phyloP scores from a whole-genome alignment of 176 grass and related monocot genomes.

The Rhynchospora pubera region DNA sequence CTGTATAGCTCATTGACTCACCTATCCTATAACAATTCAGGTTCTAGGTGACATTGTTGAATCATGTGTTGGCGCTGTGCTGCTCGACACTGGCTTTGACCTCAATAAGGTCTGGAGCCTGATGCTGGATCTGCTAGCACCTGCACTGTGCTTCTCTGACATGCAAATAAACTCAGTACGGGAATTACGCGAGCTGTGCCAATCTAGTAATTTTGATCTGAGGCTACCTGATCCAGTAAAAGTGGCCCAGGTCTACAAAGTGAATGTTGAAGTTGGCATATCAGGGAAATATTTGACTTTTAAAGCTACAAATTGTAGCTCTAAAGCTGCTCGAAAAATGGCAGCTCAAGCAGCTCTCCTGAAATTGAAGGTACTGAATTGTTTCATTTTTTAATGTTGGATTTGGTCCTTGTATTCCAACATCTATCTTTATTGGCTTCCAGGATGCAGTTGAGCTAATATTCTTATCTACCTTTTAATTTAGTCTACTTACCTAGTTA shows the following conservation, averaged over 20 bases:
- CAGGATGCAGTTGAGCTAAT: neutral
- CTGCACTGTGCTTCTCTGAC: conserved; percentile 49
- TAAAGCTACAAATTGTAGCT: conserved; percentile 51
- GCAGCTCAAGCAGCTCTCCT: conserved; percentile 69
- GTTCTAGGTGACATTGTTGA: conserved; percentile 95
- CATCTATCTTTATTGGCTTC: neutral
- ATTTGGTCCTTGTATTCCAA: neutral
- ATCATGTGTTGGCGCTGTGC: conserved; percentile 89
- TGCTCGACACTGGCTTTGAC: conserved; percentile 74
- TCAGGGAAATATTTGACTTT: conserved; percentile 35
- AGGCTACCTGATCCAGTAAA: conserved; percentile 51
- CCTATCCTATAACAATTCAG: conserved; percentile 33
- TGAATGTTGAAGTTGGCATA: conserved; percentile 67
- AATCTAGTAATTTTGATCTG: conserved; percentile 45
- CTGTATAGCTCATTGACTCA: neutral
- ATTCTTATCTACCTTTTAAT: neutral
- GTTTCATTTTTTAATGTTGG: neutral
- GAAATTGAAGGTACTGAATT: conserved; percentile 65
- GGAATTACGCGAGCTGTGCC: conserved; percentile 81
- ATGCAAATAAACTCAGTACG: conserved; percentile 71
- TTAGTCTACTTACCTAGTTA: neutral
- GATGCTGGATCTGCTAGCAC: conserved; percentile 61
- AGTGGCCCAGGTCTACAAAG: conserved; percentile 27
- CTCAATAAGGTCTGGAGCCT: conserved; percentile 65
- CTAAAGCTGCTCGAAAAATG: conserved; percentile 71